Evolutionary conservation across 768 basidiomycete genomes (phyloP), one percentile per base, ranked within the genome.

Genomic region (Boletus subparvulus): DNA sequence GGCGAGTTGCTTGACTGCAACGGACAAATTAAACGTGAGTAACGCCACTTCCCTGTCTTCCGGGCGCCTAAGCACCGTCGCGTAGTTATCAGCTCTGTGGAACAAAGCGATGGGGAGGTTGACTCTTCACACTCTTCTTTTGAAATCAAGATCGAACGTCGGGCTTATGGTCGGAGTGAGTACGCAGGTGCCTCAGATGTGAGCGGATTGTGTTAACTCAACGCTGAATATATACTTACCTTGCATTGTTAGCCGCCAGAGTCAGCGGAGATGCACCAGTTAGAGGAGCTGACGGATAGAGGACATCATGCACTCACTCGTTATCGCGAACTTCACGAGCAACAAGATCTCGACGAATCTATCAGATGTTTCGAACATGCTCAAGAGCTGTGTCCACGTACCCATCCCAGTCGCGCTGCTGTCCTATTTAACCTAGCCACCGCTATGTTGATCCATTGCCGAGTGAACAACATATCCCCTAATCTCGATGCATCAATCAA

Each of bases 331-430:
- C 35, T n/a, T 24, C 14, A 19, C 28, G 16, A 55, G 6, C 13
- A 42, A 21, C 39, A 13, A 30, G 54, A 62, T 50, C 50, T 70
- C 39, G 49, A 67, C 10, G 52, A 65, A 36, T 61, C 67, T 16
- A 64, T 71, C 32, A 13, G 6, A 24, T 36, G 45, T 9, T 47
- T 63, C 32, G 50, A 52, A 21, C 35, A 49, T 14, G 68, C 56
- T 24, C 56, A 60, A n/a, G 53, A 46, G 2, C 39, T 57, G 12
- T 59, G 52, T 11, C 61, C 65, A 17, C 7, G 14, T 3, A 14
- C 30, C 24, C 60, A 71, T 55, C 56, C 64, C 21, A 40, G 45
- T 50, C 62, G 59, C 16, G 26, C 48, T 6, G 49, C 41, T 5
- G 44, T 55, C 9, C 55, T 66, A 28, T 51, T 43, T 16, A 61